phyloP scores from a whole-genome alignment of 202 grass and related monocot genomes.

The Cymbopogon flexuosus region DNA sequence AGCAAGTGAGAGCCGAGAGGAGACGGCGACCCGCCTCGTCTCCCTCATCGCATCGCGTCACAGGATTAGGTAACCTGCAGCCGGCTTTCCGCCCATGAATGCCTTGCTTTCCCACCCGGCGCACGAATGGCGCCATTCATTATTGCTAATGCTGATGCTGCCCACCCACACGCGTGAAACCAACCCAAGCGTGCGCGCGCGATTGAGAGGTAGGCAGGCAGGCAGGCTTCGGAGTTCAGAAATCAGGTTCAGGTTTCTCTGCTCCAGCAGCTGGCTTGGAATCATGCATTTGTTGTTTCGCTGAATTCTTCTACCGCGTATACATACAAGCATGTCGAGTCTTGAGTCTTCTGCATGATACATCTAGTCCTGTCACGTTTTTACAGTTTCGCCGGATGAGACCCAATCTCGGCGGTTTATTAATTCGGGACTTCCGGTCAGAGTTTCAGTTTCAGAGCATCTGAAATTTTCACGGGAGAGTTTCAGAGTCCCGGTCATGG shows the following conservation, averaged over 20 bases:
- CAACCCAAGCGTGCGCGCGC: neutral
- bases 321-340: neutral
- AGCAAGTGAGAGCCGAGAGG: neutral
- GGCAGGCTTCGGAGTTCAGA: neutral
- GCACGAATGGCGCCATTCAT: slow-evolving; percentile 17
- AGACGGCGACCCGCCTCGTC: neutral
- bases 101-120: slow-evolving; percentile 12
- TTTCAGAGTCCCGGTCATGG: neutral
- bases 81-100: slow-evolving; percentile 36
- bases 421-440: neutral
- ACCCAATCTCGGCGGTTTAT: neutral
- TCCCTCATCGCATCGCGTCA: neutral
- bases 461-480: neutral
- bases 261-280: neutral
- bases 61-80: slow-evolving; percentile 34
- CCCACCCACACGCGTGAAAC: neutral
- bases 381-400: neutral
- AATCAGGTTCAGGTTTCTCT: slow-evolving; percentile 10
- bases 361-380: neutral
- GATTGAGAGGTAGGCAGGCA: neutral
- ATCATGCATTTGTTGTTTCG: neutral
- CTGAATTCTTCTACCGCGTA: neutral
- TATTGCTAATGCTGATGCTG: neutral
- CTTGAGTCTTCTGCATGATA: too few species aligned
- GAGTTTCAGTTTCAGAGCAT: neutral